Base-by-base conservation (phyloP, 2,329 filamentous ascomycete genomes). In the Penicillium sp. region DNA sequence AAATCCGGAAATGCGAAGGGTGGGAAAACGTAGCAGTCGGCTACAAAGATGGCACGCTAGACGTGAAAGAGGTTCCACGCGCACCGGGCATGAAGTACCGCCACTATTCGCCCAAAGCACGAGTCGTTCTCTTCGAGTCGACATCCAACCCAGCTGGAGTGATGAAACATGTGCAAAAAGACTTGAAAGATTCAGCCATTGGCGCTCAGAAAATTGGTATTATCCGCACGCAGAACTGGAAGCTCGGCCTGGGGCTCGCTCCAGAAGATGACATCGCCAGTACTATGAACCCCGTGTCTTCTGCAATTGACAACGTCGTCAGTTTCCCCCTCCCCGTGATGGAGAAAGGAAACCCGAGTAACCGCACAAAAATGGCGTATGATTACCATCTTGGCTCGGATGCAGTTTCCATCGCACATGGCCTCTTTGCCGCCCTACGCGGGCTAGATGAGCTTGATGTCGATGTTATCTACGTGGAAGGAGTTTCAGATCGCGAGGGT, bases 81-180 rank as follows among this genome's bases (percentile, higher is more conserved):
- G 94, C 94, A 0, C 94, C 94, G 0, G 94, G 94, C 1, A 99
- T 99, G 94, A 99, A 99, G 75, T 99, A 99, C 72, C 90, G 94
- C 70, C 94, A 99, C 72, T 99, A 99, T 69, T 96, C 92, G 41
- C 94, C 94, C 1, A 90, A 87, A 72, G 95, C 94, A 1, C 85
- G 82, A 43, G 92, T 99, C 2, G 78, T 96, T 14, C 79, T 97
- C 1, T 96, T 91, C 69, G 90, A 96, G 70, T 75, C 83, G 30
- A 78, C 76, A 1, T 69, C 71, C 59, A 61, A 61, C 41, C 52
- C 60, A 19, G 42, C 58, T 3, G 65, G 62, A 9, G 68, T 75
- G 17, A 55, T 65, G 28, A 59, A 63, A 9, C 73, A 71, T 22
- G 67, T 77, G 7, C 62, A 63, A 25, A 61, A 66, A 19, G 71